Conservation (phyloP, 495 filamentous ascomycete genomes). For the Physcia stellaris region DNA sequence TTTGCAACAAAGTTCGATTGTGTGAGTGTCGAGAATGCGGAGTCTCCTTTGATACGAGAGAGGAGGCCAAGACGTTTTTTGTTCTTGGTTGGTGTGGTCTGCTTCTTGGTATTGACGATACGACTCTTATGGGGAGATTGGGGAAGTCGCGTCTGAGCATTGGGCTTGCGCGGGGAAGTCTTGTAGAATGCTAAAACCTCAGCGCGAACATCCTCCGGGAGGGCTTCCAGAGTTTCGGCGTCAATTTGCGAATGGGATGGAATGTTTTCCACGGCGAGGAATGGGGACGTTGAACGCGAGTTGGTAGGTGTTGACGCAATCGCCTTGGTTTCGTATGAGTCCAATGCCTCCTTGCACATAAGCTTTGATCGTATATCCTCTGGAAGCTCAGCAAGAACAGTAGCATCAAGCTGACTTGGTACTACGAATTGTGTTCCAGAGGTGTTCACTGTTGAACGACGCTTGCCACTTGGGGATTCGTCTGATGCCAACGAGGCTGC, state of each 20-base stretch:
- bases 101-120: slow-evolving; percentile 24
- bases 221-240: slow-evolving; percentile 56
- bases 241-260: slow-evolving; percentile 50
- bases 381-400: slow-evolving; percentile 63
- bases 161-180: slow-evolving; percentile 16
- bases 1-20: slow-evolving; percentile 52
- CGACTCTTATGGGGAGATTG: slow-evolving; percentile 46
- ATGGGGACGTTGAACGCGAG: slow-evolving; percentile 16
- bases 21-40: slow-evolving; percentile 34
- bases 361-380: slow-evolving; percentile 65
- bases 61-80: slow-evolving; percentile 41
- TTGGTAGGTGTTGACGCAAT: slow-evolving; percentile 20
- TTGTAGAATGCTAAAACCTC: slow-evolving; percentile 63
- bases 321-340: slow-evolving; percentile 19
- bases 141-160: slow-evolving; percentile 30
- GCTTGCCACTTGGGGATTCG: slow-evolving; percentile 36
- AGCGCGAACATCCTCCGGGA: slow-evolving; percentile 71
- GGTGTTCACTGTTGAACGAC: slow-evolving; percentile 57
- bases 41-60: slow-evolving; percentile 30
- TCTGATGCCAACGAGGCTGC: slow-evolving; percentile 39
- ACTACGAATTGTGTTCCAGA: slow-evolving; percentile 79
- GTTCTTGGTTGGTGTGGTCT: slow-evolving; percentile 39
- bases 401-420: slow-evolving; percentile 63
- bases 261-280: slow-evolving; percentile 14
- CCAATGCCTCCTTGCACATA: slow-evolving; percentile 30